Base-by-base conservation (phyloP, 768 basidiomycete genomes). In the Collybia sordida region DNA sequence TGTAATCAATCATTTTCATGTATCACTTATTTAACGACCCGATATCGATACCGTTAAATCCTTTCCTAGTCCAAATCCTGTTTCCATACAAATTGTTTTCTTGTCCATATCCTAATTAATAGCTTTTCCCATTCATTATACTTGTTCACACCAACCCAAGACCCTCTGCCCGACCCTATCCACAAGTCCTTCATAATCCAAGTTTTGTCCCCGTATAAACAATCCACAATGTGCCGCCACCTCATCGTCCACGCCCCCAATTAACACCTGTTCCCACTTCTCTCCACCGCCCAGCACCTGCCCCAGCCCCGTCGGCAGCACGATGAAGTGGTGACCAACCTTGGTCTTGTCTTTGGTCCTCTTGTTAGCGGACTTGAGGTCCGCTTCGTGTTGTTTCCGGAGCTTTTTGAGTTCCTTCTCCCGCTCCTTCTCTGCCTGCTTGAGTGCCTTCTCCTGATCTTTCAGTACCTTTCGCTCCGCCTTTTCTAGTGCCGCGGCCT, bases 141-240 rank as follows among this genome's bases (percentile, higher is more conserved):
- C n/a, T n/a, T n/a, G 49, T 28, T 69, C 65, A 47, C 74, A 75
- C 78, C 78, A 81, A 5, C 55, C 66, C 25, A 78, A 48, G 1
- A 82, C 64, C 49, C 62, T 66, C 6, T 55, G 56, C 12, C 69
- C 74, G 9, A 80, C 79, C 28, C 68, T 68, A 38, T 73, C 71
- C 3, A 82, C 71, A 27, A 83, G 62, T 12, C 53, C 68, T 23
- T 77, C 72, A 57, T 84, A 84, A 11, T 76, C 77, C 52, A 75
- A 53, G 60, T 84, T 82, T 53, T 72, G 70, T 2, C 60, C 59
- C 3, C 69, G 72, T 42, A 81, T 77, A 54, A 83, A 83, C 11
- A 84, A 55, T 34, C 80, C 82, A 41, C 67, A 69, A 62, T 84
- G 82, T 1, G 82, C 82, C 7, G 64, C 72, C 6, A 84, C 82